A percentile compares a stretch with the other conserved stretches of the same genome.
Evolutionary conservation across 345 rosid species (phyloP).

Genomic region (Lepidium didymum): DNA sequence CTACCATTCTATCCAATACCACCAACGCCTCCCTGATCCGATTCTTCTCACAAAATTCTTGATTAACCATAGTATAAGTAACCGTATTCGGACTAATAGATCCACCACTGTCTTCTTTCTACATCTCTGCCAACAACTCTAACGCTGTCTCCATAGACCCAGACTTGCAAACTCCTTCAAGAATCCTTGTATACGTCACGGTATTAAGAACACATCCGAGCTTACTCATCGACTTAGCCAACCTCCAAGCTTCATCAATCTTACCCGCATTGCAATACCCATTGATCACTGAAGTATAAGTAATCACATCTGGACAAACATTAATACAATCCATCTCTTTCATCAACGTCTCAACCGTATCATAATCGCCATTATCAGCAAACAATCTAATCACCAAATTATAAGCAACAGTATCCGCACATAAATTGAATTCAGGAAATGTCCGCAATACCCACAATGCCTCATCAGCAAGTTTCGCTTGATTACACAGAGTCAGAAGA

Average conservation of each 20-base stretch:
- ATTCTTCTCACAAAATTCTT: constrained; percentile 53
- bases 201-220: constrained; percentile 53
- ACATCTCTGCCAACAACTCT: constrained; percentile 63
- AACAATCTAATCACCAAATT: constrained; percentile 65
- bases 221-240: constrained; percentile 46
- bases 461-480: constrained; percentile 53
- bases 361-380: constrained; percentile 56
- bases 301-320: constrained; percentile 60
- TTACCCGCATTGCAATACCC: constrained; percentile 57
- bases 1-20: constrained; percentile 67
- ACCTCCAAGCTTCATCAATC: constrained; percentile 54
- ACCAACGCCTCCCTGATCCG: constrained; percentile 43
- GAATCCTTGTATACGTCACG: constrained; percentile 54
- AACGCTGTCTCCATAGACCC: constrained; percentile 49
- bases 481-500: constrained; percentile 57
- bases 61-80: constrained; percentile 63
- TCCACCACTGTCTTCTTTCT: constrained; percentile 48
- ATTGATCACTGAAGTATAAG: constrained; percentile 53
- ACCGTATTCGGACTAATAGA: constrained; percentile 48
- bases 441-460: constrained; percentile 64
- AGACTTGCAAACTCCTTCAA: constrained; percentile 58
- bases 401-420: constrained; percentile 44
- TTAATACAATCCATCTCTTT: constrained; percentile 58
- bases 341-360: constrained; percentile 49
- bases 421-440: constrained; percentile 50